phyloP scores from a whole-genome alignment of 169 alveolate species.

The Eimeria zaria region DNA sequence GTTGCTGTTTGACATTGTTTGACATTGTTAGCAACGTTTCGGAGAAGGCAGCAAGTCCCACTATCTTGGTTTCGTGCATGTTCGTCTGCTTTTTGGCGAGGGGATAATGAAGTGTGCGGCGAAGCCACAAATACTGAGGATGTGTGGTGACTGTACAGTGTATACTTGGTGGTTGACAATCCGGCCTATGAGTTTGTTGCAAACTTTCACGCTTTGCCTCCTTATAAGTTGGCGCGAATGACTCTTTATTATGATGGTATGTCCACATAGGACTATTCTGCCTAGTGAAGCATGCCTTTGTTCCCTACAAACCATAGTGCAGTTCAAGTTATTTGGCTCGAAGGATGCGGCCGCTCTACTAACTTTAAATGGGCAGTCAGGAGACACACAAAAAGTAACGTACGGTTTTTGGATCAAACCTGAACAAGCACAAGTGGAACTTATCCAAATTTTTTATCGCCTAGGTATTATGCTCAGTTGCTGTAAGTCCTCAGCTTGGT shows the following conservation, averaged over 20 bases:
- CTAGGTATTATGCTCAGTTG: neutral
- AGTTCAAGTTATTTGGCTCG: neutral
- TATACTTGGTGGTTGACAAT: neutral
- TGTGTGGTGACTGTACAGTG: neutral
- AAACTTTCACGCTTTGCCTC: neutral
- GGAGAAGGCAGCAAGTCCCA: neutral
- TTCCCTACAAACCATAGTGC: neutral
- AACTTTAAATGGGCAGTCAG: neutral
- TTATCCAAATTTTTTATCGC: neutral
- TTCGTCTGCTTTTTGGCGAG: neutral
- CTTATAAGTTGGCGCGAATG: neutral
- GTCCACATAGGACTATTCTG: neutral
- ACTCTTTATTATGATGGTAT: neutral
- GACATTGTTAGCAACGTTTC: neutral
- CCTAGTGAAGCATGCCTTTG: neutral
- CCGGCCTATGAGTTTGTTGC: neutral
- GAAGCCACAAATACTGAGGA: neutral
- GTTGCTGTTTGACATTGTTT: too few relatives aligned
- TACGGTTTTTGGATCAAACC: neutral
- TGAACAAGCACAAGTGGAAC: neutral
- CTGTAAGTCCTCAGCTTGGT: neutral
- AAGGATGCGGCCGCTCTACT: neutral
- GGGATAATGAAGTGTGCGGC: neutral
- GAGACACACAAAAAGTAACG: neutral
- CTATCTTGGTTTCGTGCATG: neutral